These are phyloP conservation scores for Quercus aquifolioides DNA, from an alignment of 306 rosid species.

Conservation along the genomic window DNA sequence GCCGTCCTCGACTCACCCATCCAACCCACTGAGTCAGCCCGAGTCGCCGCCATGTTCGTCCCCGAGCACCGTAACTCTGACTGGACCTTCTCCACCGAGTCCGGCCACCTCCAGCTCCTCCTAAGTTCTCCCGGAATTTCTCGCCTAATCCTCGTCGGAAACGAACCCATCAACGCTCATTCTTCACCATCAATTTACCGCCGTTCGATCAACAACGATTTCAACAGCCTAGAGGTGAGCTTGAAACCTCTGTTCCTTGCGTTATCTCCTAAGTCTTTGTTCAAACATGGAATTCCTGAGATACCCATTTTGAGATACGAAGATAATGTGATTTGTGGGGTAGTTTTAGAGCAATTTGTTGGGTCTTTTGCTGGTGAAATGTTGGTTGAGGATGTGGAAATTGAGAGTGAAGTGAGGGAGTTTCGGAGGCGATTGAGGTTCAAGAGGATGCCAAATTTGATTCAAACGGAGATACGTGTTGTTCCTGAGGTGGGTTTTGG, in stretches of 20 bases:
- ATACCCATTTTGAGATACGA: slow-evolving; percentile 66
- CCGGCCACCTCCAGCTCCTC: slow-evolving; percentile 77
- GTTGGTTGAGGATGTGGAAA: slow-evolving; percentile 80
- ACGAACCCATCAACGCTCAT: slow-evolving; percentile 17
- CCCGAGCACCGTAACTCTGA: slow-evolving; percentile 72
- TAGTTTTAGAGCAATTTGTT: slow-evolving; percentile 45
- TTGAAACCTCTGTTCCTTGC: slow-evolving; percentile 69
- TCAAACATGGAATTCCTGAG: slow-evolving; percentile 53
- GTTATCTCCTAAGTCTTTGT: slow-evolving; percentile 59
- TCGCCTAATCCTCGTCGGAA: slow-evolving; percentile 64
- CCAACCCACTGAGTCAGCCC: slow-evolving; percentile 31
- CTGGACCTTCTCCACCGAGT: slow-evolving; percentile 76
- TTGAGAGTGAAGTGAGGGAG: slow-evolving; percentile 45
- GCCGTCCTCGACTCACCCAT: slow-evolving; percentile 76
- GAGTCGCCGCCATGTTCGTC: slow-evolving; percentile 63
- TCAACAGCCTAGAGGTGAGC: slow-evolving; percentile 40
- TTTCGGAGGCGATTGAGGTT: slow-evolving; percentile 89
- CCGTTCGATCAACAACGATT: slow-evolving; percentile 30
- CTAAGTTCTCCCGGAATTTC: slow-evolving; percentile 42
- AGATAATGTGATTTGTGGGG: slow-evolving; percentile 48
- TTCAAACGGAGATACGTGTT: slow-evolving; percentile 67
- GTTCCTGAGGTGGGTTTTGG: slow-evolving; percentile 29
- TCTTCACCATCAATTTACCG: slow-evolving; percentile 15
- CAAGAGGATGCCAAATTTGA: slow-evolving; percentile 78
- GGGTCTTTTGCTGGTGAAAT: slow-evolving; percentile 71